These are phyloP conservation scores for Haplographium delicatum DNA, from an alignment of 495 filamentous ascomycete species.

Conservation along the genomic window DNA sequence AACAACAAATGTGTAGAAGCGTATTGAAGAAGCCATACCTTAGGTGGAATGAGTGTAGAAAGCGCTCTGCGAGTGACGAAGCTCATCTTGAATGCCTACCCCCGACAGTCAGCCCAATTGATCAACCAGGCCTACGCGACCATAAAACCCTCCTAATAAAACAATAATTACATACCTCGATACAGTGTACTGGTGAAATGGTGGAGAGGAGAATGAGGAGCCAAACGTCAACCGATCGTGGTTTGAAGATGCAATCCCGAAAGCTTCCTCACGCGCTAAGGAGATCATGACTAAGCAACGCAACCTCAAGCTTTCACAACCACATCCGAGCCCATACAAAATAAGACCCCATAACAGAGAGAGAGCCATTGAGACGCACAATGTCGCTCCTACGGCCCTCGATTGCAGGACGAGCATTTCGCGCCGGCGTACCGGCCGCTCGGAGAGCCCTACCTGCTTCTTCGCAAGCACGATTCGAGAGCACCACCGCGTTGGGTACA, in stretches of 20 bases:
- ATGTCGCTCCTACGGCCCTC: constrained; percentile 36
- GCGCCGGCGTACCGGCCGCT: constrained; percentile 29
- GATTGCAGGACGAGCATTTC: constrained; percentile 34
- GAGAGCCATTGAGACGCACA: constrained; percentile 7
- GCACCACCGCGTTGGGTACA: constrained; percentile 35
- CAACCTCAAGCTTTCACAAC: constrained; percentile 5
- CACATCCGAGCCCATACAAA: too few relatives aligned
- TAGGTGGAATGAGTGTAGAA: constrained; percentile 97
- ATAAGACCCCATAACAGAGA: neutral
- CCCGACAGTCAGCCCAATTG: constrained; percentile 20
- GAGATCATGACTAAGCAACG: constrained; percentile 10
- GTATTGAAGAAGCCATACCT: constrained; percentile 53
- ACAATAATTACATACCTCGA: constrained; percentile 20
- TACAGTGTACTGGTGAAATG: constrained; percentile 21
- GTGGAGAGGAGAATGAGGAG: constrained; percentile 11
- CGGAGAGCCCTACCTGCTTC: constrained; percentile 33
- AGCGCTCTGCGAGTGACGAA: constrained; percentile 82
- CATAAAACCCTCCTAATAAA: neutral
- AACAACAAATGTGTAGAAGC: neutral
- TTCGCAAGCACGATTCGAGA: constrained; percentile 42
- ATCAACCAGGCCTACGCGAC: neutral
- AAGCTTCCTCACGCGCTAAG: constrained; percentile 5
- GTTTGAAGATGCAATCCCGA: constrained; percentile 15
- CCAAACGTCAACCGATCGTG: too few relatives aligned
- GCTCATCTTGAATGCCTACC: constrained; percentile 70